Evolutionary conservation across 768 basidiomycete species (phyloP).

Genomic region (Crucibulum laeve): DNA sequence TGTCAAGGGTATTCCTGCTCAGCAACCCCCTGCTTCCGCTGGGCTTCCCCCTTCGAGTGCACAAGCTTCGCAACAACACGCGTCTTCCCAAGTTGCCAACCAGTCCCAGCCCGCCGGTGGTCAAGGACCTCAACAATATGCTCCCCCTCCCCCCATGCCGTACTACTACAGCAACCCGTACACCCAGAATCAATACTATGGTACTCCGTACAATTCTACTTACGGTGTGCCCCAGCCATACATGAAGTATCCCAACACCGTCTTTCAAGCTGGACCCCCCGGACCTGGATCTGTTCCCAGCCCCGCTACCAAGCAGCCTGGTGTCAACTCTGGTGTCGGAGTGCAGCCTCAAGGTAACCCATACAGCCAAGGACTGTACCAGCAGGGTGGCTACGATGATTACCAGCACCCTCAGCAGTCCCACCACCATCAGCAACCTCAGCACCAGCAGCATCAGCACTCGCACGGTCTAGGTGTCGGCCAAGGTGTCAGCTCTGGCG

Average conservation of each 20-base stretch:
- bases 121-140: slow-evolving; percentile 68
- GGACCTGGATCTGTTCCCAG: slow-evolving; percentile 63
- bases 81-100: slow-evolving; percentile 40
- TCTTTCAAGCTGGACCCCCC: slow-evolving; percentile 71
- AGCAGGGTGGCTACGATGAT: slow-evolving; percentile 47
- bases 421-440: slow-evolving; percentile 51
- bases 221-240: slow-evolving; percentile 56
- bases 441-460: slow-evolving; percentile 59
- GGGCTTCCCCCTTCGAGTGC: slow-evolving; percentile 49
- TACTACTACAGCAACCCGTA: slow-evolving; percentile 66
- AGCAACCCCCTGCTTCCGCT: slow-evolving; percentile 43
- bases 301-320: slow-evolving; percentile 64
- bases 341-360: slow-evolving; percentile 49
- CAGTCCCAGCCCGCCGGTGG: slow-evolving; percentile 58
- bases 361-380: slow-evolving; percentile 62
- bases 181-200: slow-evolving; percentile 75
- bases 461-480: slow-evolving; percentile 38
- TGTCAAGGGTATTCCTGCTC: slow-evolving; percentile 63
- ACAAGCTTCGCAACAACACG: slow-evolving; percentile 55
- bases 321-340: slow-evolving; percentile 43
- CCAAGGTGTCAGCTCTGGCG: slow-evolving; percentile 31
- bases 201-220: slow-evolving; percentile 57
- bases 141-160: slow-evolving; percentile 57
- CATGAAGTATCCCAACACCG: slow-evolving; percentile 68
- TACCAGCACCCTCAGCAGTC: slow-evolving; percentile 42